Evolutionary conservation across 306 rosid species (phyloP).

Genomic region (Quercus aquifolioides): DNA sequence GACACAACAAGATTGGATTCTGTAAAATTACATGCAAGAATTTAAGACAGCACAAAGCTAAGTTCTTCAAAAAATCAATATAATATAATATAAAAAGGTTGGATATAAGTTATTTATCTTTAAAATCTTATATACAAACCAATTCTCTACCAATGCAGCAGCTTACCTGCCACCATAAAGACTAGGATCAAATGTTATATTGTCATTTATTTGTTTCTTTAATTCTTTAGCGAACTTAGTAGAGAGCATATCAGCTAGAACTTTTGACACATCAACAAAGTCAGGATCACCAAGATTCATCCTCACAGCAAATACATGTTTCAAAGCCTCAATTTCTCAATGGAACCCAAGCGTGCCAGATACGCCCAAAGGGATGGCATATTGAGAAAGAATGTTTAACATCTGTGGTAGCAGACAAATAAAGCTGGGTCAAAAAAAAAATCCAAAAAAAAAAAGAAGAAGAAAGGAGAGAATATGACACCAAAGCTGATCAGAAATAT

Average conservation of each 20-base stretch:
- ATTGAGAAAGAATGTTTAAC: conserved; percentile 70
- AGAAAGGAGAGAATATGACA: not conserved
- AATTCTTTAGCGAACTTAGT: conserved; percentile 54
- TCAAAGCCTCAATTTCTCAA: conserved; percentile 74
- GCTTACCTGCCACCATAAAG: conserved; percentile 76
- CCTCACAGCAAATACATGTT: conserved; percentile 66
- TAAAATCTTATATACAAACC: conserved; percentile 5
- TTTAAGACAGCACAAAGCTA: not conserved
- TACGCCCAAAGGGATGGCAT: conserved; percentile 54
- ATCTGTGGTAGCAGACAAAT: conserved; percentile 40
- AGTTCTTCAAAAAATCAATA: not conserved
- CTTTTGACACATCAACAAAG: conserved; percentile 52
- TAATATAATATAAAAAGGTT: not conserved
- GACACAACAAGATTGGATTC: not conserved
- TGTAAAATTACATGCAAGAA: not conserved
- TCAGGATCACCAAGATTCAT: conserved; percentile 92
- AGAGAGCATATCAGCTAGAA: conserved; percentile 79
- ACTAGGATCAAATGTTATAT: conserved; percentile 51
- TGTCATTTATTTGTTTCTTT: conserved; percentile 59
- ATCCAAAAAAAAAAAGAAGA: not conserved
- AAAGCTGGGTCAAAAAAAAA: not conserved
- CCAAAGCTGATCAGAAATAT: not conserved
- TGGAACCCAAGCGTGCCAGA: conserved; percentile 67
- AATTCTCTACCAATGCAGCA: not conserved
- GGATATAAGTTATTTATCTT: not conserved